phyloP scores from a whole-genome alignment of 345 rosid species.

The Hibiscus tridactylites region DNA sequence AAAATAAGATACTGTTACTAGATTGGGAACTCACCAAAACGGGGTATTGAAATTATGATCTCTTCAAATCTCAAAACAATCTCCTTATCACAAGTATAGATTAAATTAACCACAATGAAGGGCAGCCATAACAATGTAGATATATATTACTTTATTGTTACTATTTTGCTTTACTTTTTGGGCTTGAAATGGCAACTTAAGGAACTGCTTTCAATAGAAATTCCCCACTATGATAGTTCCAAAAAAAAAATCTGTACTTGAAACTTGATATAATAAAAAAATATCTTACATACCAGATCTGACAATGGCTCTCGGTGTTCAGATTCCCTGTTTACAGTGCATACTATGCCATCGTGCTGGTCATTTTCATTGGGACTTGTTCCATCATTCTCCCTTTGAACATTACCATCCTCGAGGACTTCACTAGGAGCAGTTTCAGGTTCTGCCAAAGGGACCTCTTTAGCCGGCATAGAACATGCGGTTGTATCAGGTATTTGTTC shows the following conservation, averaged over 20 bases:
- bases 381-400: slow-evolving; percentile 7
- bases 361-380: background rate
- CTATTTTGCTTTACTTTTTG: background rate
- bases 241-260: background rate
- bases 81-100: background rate
- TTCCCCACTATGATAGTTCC: background rate
- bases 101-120: background rate
- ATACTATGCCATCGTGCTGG: slow-evolving; percentile 5
- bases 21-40: background rate
- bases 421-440: slow-evolving; percentile 10
- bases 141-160: background rate
- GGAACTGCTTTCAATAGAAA: background rate
- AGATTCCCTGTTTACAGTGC: slow-evolving; percentile 2
- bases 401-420: slow-evolving; percentile 9
- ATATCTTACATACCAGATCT: slow-evolving; percentile 10
- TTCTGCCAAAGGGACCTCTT: slow-evolving; percentile 11
- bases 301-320: slow-evolving; percentile 11
- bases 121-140: background rate
- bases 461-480: slow-evolving; percentile 11
- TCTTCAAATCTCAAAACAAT: background rate
- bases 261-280: background rate
- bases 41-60: background rate
- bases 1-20: slow-evolving; percentile 3
- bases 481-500: slow-evolving; percentile 13
- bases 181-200: background rate